A percentile compares a stretch with the other conserved stretches of the same genome.
Conservation (phyloP, 1,284 basidiomycete genomes). For the Pseudozyma pruni region DNA sequence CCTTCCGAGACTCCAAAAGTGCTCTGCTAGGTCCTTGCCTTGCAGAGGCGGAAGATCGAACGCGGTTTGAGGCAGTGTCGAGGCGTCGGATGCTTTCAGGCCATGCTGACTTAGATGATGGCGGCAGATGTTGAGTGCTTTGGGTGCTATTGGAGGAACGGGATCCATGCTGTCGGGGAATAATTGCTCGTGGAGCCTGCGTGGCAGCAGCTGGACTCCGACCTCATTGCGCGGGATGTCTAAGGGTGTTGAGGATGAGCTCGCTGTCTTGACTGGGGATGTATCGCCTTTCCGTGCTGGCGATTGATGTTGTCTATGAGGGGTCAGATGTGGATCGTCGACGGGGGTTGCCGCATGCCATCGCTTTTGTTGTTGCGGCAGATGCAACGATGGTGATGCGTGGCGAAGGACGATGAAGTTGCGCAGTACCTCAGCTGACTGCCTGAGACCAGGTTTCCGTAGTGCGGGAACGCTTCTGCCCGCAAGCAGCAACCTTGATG, state of each 20-base stretch:
- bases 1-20: conserved; percentile 84
- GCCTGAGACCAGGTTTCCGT: no score
- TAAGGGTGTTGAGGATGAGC: neutral
- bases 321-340: conserved; percentile 12
- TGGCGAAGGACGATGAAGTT: neutral
- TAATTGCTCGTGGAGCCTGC: conserved; percentile 81
- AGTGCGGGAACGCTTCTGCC: no score
- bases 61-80: conserved; percentile 78
- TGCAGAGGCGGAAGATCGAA: conserved; percentile 87
- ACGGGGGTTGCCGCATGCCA: conserved; percentile 35
- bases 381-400: neutral
- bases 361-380: conserved; percentile 22
- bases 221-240: conserved; percentile 76
- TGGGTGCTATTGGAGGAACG: conserved; percentile 75
- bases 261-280: neutral
- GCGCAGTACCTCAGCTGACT: neutral
- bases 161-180: conserved; percentile 75
- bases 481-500: no score
- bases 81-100: conserved; percentile 82
- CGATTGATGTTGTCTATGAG: conserved; percentile 4
- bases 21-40: conserved; percentile 84
- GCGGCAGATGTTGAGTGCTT: conserved; percentile 79
- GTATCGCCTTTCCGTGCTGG: conserved; percentile 5
- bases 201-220: conserved; percentile 90
- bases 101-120: conserved; percentile 83